Conservation (phyloP, 805 yeast species). For the Monosporozyma siamensis region DNA sequence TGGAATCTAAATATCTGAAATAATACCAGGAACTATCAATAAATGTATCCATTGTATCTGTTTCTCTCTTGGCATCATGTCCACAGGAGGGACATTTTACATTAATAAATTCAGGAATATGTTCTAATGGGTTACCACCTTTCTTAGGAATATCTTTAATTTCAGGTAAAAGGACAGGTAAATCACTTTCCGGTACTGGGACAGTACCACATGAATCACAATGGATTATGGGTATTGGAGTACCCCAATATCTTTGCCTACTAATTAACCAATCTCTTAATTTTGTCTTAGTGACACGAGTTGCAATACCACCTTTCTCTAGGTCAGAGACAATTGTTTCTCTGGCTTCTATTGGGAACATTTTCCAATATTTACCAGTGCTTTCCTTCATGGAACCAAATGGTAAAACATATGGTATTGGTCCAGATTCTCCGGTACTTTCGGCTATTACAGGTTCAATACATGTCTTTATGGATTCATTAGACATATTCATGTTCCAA, state of each 20-base stretch:
- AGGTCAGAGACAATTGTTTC: constrained; percentile 29
- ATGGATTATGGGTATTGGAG: constrained; percentile 92
- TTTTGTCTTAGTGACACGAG: constrained; percentile 43
- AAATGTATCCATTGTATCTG: constrained; percentile 98
- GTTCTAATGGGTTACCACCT: constrained; percentile 59
- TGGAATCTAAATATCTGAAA: constrained; percentile 72
- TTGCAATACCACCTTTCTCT: constrained; percentile 35
- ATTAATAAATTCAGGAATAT: constrained; percentile 57
- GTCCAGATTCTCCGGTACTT: not conserved
- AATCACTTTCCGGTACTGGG: constrained; percentile 79
- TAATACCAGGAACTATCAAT: constrained; percentile 98
- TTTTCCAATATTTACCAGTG: constrained; percentile 44
- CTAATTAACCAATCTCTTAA: constrained; percentile 91
- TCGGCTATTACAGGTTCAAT: constrained; percentile 33
- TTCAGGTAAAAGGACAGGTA: constrained; percentile 76
- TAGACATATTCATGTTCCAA: constrained; percentile 58
- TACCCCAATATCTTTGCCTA: constrained; percentile 96
- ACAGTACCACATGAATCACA: constrained; percentile 82
- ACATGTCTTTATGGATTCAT: constrained; percentile 33
- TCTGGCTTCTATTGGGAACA: not conserved
- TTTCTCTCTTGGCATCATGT: constrained; percentile 66
- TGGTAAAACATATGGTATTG: constrained; percentile 32
- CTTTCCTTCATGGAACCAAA: constrained; percentile 42
- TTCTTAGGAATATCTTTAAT: constrained; percentile 40
- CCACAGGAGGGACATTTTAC: constrained; percentile 79